phyloP scores from a whole-genome alignment of 1,139 yeast species.

The Blastobotrys persicus region DNA sequence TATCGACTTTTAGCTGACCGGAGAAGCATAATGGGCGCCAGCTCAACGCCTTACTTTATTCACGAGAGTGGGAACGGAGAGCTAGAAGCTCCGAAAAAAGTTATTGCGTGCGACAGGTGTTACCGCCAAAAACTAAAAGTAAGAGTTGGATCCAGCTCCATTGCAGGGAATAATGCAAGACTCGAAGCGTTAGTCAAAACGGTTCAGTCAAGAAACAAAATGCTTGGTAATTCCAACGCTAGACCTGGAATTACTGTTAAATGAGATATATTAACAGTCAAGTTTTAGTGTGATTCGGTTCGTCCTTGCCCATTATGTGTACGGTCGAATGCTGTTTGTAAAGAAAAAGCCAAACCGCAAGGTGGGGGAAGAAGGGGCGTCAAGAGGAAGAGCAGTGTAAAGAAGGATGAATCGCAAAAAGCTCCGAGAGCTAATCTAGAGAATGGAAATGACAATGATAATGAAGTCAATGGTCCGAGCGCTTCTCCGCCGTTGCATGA shows the following conservation, averaged over 20 bases:
- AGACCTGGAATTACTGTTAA: too few relatives aligned
- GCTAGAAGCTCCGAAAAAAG: not conserved
- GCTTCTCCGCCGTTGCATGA: too few relatives aligned
- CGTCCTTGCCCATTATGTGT: not conserved
- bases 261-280: too few relatives aligned
- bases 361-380: not conserved
- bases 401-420: not conserved
- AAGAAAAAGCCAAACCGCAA: not conserved
- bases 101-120: not conserved
- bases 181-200: too few relatives aligned
- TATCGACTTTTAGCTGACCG: too few relatives aligned
- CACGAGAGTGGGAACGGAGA: not conserved
- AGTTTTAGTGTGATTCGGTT: not conserved
- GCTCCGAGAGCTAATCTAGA: not conserved
- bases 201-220: too few relatives aligned
- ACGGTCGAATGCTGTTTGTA: not conserved
- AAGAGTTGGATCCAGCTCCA: too few relatives aligned
- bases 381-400: not conserved
- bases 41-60: not conserved
- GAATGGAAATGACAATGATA: not conserved
- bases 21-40: not conserved
- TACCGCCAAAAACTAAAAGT: not conserved
- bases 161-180: too few relatives aligned
- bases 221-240: too few relatives aligned
- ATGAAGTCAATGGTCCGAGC: not conserved